Evolutionary conservation across 1,284 basidiomycete genomes (phyloP), one percentile per base, ranked within the genome.

Genomic region (Sporisorium scitamineum): DNA sequence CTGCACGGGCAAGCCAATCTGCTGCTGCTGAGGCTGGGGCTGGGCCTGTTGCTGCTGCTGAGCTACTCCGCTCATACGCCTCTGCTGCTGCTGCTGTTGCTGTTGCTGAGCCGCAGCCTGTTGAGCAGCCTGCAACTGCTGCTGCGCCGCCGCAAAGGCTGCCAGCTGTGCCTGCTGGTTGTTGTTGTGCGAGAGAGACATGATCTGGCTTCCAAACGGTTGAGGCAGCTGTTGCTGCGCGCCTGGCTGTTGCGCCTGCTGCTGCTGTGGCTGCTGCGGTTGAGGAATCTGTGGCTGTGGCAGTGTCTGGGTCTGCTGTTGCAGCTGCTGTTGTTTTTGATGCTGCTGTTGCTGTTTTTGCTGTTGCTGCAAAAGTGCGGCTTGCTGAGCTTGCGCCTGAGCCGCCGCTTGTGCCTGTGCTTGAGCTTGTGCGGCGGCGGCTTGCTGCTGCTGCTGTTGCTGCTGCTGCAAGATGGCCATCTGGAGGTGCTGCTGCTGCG

Each of bases 291-390:
- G 68, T n/a, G 64, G 72, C 48, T 77, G 78, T 22, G 76, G 59
- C 27, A 74, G 63, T 45, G 44, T 27, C 24, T 52, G 55, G 4
- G 39, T 39, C 37, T 76, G 74, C 41, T 68, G 69, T 42, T 56
- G 54, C 59, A 48, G 14, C 32, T 64, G 62, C 47, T 56, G 59
- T 47, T 64, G 55, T 45, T 68, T 59, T 55, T 79, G 77, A 32
- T 73, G 67, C 39, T 64, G 61, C 59, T 74, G 76, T 55, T 80
- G 76, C 41, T 79, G 71, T 44, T 76, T 55, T 45, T 71, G 76
- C 51, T 80, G 78, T 41, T 80, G 78, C 31, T 80, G 78, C 58
- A 78, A 48, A 6, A 73, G 61, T 5, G 75, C 75, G 16, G 71
- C 61, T 52, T 76, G 69, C 48, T 77, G 75, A 10, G 72, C 76